Conservation (phyloP, 108 stramenopile species). For the Nitzschia sp. region DNA sequence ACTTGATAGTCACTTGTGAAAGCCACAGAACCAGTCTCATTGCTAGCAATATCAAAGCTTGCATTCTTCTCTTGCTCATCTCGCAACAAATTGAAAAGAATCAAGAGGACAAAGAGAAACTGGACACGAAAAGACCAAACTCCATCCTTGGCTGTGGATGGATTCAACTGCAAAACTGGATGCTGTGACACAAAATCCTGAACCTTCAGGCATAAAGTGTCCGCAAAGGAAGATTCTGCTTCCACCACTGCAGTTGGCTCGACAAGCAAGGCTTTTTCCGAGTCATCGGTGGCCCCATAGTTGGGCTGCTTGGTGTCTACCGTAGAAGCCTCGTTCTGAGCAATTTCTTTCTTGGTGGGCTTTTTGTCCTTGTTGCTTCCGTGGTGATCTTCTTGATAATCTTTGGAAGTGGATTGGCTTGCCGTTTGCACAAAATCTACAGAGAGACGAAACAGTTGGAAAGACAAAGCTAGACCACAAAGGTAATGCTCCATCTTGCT, state of each 20-base stretch:
- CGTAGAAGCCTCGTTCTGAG: too few species aligned
- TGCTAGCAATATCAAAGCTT: neutral
- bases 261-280: neutral
- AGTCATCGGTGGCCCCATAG: neutral
- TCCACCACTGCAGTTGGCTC: too few species aligned
- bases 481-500: too few species aligned
- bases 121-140: slow-evolving; percentile 32
- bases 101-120: slow-evolving; percentile 3
- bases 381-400: slow-evolving; percentile 48
- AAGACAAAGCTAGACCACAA: slow-evolving; percentile 5
- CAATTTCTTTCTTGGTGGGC: neutral
- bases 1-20: neutral
- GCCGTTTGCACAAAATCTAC: slow-evolving; percentile 65
- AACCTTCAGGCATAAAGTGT: neutral
- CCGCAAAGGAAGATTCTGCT: too few species aligned
- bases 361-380: neutral
- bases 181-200: neutral
- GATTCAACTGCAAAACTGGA: slow-evolving; percentile 1
- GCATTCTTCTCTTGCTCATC: neutral
- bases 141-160: neutral
- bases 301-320: neutral
- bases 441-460: slow-evolving; percentile 68
- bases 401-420: slow-evolving; percentile 33
- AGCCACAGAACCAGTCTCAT: neutral
- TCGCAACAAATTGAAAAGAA: neutral